phyloP scores from a whole-genome alignment of 75 land plant genomes.

The Azolla pinnata region DNA sequence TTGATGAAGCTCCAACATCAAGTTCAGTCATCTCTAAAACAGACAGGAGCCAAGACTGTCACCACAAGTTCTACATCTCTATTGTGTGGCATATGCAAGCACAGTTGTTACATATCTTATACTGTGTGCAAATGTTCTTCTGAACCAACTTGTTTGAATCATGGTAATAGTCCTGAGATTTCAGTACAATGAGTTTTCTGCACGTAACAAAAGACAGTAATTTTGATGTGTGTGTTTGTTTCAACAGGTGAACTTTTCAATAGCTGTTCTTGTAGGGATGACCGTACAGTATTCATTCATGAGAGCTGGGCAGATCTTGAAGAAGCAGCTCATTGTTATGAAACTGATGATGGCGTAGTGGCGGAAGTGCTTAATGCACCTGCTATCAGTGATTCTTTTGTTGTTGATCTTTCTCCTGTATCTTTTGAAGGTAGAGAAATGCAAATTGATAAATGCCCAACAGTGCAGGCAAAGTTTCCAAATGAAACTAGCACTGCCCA shows the following conservation, averaged over 20 bases:
- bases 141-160: slow-evolving; percentile 64
- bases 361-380: slow-evolving; percentile 12
- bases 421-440: not conserved
- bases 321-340: slow-evolving; percentile 46
- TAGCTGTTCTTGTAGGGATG: slow-evolving; percentile 39
- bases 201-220: not conserved
- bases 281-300: slow-evolving; percentile 28
- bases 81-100: slow-evolving; percentile 62
- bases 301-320: slow-evolving; percentile 55
- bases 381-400: not conserved
- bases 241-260: not conserved
- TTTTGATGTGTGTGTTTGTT: not conserved
- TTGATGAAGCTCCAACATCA: slow-evolving; percentile 60
- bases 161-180: slow-evolving; percentile 54
- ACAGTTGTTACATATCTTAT: slow-evolving; percentile 66
- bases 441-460: not conserved
- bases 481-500: not conserved
- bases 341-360: slow-evolving; percentile 38
- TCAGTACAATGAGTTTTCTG: not conserved
- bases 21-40: slow-evolving; percentile 46
- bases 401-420: not conserved
- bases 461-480: not conserved
- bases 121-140: slow-evolving; percentile 44
- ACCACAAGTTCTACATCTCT: slow-evolving; percentile 10
- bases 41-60: slow-evolving; percentile 28